Conservation (phyloP, 768 basidiomycete genomes). For the Amanita exitialis region DNA sequence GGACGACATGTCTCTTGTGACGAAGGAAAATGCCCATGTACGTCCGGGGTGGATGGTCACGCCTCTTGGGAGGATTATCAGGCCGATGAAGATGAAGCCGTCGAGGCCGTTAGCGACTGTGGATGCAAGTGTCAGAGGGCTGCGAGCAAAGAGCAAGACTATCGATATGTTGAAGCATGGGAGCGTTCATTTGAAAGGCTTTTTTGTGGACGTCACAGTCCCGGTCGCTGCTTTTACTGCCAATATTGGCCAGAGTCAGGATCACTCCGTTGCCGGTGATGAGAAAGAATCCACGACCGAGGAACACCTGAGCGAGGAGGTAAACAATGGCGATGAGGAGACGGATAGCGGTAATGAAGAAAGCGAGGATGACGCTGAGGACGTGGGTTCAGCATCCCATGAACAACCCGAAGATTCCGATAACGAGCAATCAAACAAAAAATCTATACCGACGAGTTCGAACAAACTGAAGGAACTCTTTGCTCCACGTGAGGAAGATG, state of each 20-base stretch:
- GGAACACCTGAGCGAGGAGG: conserved; percentile 11
- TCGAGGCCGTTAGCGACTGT: conserved; percentile 40
- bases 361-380: conserved; percentile 9
- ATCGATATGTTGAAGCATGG: conserved; percentile 73
- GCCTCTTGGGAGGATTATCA: conserved; percentile 51
- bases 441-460: conserved; percentile 7
- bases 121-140: conserved; percentile 19
- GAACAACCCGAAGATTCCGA: neutral
- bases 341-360: conserved; percentile 8
- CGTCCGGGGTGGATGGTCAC: conserved; percentile 65
- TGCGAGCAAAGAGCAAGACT: conserved; percentile 47
- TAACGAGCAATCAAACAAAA: neutral
- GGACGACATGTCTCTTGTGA: conserved; percentile 54
- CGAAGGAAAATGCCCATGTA: conserved; percentile 40
- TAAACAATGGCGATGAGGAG: conserved; percentile 10
- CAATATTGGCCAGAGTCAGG: neutral
- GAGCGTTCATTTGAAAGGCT: conserved; percentile 59
- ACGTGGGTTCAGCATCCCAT: neutral
- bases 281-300: conserved; percentile 17
- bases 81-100: conserved; percentile 65
- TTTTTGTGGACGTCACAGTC: conserved; percentile 41
- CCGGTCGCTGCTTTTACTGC: neutral
- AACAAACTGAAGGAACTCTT: conserved; percentile 63
- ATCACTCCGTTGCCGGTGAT: neutral
- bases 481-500: conserved; percentile 56